Evolutionary conservation across 2,329 filamentous ascomycete species (phyloP), one percentile per base, ranked within the genome.

Genomic region (Aspergillus ruber): DNA sequence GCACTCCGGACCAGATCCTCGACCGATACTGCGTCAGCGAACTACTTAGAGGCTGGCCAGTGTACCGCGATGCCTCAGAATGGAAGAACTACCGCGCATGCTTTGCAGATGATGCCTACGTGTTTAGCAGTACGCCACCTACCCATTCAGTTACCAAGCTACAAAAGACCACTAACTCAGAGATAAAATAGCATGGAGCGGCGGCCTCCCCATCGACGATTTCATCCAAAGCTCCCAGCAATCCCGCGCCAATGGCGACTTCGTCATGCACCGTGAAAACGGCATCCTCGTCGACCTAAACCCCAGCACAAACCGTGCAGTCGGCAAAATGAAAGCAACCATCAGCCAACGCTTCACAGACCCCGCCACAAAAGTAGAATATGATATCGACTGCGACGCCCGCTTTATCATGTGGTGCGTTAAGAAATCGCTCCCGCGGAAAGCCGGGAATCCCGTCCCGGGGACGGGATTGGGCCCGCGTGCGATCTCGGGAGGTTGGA

Each of bases 1-100:
- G 75, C 45, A 56, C 61, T 7, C 43, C 53, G 2, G 52, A 56
- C 21, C 69, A 76, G 35, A 58, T 76, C 3, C 64, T 76, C 12
- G 67, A 74, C 49, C 70, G 75, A 18, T 59, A 75, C 18, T 68
- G 68, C 47, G 67, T 79, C 6, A 68, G 74, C 1, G 75, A 78
- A 59, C 62, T 79, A n/a, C 77, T 74, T 65, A 77, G 76, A 56
- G 75, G 75, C 40, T 78, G 75, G 75, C 74, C 75, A 2, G 71
- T 78, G 33, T 78, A 78, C 58, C 71, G 75, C 27, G 75, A 78
- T 50, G 69, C 74, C 9, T 77, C 74, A 1, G 75, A 79, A 56
- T 78, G 76, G 75, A 68, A 69, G 60, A 77, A 78, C 65, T 78
- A 74, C 54, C 72, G 74, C 50, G 68, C 65, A 1, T 61, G 78